These are phyloP conservation scores for Trichoderma parareesei DNA, from an alignment of 495 filamentous ascomycete species.

Conservation along the genomic window DNA sequence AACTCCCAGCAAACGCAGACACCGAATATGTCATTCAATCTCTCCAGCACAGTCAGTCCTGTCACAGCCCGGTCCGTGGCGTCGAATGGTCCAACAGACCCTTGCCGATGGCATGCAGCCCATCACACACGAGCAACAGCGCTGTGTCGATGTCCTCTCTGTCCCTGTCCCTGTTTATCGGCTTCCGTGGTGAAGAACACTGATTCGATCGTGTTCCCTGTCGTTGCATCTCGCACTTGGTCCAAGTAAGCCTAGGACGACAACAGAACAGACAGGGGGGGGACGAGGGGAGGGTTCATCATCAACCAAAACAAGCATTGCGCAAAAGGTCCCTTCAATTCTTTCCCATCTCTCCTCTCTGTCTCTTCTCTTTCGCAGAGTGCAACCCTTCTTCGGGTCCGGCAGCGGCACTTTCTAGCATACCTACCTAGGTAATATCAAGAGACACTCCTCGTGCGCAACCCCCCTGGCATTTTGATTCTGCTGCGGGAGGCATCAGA, in stretches of 20 bases:
- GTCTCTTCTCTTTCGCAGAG: background rate
- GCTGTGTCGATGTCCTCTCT: background rate
- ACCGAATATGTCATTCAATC: background rate
- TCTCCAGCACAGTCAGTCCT: background rate
- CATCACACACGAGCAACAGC: background rate
- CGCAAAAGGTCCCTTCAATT: background rate
- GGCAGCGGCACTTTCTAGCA: too few species aligned
- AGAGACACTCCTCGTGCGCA: background rate
- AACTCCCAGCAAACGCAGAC: background rate
- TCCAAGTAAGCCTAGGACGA: too few species aligned
- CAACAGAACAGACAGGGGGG: too few species aligned
- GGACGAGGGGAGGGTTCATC: too few species aligned
- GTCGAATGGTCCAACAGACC: conserved; percentile 3
- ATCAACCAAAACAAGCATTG: background rate
- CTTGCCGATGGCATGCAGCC: conserved; percentile 1
- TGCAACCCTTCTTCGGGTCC: background rate
- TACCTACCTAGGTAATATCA: too few species aligned
- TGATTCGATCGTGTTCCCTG: too few species aligned
- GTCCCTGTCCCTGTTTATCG: background rate
- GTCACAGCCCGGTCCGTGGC: background rate
- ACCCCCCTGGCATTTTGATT: background rate
- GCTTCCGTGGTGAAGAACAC: too few species aligned
- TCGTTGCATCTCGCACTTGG: too few species aligned
- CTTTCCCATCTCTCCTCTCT: too few species aligned
- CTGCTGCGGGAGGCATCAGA: background rate